Conservation (phyloP, 2,329 filamentous ascomycete species). For the Microsporum canis region DNA sequence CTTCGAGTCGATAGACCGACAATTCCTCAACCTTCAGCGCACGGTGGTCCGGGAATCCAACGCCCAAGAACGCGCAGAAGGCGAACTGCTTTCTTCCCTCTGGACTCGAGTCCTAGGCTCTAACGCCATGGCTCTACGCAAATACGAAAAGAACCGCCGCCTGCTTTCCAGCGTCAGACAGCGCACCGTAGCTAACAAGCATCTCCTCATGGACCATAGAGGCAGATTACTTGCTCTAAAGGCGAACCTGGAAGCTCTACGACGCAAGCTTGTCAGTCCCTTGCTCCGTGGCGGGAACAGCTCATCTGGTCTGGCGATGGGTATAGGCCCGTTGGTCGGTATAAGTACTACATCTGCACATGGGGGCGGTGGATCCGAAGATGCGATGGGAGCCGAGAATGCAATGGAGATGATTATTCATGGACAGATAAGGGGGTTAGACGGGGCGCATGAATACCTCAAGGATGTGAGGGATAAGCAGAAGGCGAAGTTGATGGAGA, state of each 20-base stretch:
- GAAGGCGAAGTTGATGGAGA: conserved; percentile 71
- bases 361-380: conserved; percentile 15
- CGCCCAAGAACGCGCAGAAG: conserved; percentile 66
- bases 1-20: conserved; percentile 84
- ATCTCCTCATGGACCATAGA: conserved; percentile 75
- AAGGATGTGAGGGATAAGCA: conserved; percentile 64
- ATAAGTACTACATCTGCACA: conserved; percentile 20
- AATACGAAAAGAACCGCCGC: conserved; percentile 81
- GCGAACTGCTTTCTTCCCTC: conserved; percentile 68
- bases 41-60: conserved; percentile 74
- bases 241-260: conserved; percentile 71
- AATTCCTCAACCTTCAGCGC: conserved; percentile 79
- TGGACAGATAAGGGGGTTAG: conserved; percentile 73
- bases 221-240: conserved; percentile 72
- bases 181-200: conserved; percentile 78
- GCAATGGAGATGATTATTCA: conserved; percentile 47
- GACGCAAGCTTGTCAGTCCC: conserved; percentile 72
- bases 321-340: conserved; percentile 10
- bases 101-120: conserved; percentile 79
- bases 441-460: conserved; percentile 68
- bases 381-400: conserved; percentile 53
- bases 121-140: conserved; percentile 62
- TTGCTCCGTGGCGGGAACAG: conserved; percentile 57
- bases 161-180: conserved; percentile 68
- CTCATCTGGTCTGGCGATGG: conserved; percentile 32